phyloP scores from a whole-genome alignment of 768 basidiomycete genomes.

The Russula brevipes region DNA sequence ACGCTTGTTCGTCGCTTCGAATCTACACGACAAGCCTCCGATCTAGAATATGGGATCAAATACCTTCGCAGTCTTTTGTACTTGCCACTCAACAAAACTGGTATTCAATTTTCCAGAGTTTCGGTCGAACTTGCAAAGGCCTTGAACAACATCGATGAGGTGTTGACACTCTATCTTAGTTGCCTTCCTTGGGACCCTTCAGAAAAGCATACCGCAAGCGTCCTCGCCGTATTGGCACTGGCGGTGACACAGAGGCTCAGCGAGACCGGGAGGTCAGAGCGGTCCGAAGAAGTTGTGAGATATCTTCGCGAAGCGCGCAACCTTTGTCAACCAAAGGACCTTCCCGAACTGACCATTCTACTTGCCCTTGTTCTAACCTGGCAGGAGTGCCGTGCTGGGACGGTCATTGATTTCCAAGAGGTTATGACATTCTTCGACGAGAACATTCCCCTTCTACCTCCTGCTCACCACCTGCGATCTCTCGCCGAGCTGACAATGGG shows the following conservation, averaged over 20 bases:
- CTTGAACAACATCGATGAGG: slow-evolving; percentile 1
- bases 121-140: slow-evolving; percentile 1
- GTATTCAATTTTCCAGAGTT: neutral
- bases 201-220: neutral
- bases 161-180: slow-evolving; percentile 1
- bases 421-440: neutral
- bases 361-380: neutral
- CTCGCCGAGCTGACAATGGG: neutral
- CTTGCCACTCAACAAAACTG: neutral
- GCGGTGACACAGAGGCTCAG: neutral
- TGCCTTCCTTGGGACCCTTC: neutral
- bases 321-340: neutral
- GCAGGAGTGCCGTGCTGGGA: neutral
- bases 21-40: neutral
- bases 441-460: slow-evolving; percentile 1
- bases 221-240: slow-evolving; percentile 2
- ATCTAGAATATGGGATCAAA: neutral
- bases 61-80: neutral
- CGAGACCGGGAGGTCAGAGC: neutral
- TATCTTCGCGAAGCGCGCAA: neutral
- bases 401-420: no score
- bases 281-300: neutral
- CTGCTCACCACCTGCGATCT: neutral
- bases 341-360: neutral
- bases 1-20: neutral